These are phyloP conservation scores for Astrephomene gubernaculifera DNA, from an alignment of 139 green algal species.

Conservation along the genomic window DNA sequence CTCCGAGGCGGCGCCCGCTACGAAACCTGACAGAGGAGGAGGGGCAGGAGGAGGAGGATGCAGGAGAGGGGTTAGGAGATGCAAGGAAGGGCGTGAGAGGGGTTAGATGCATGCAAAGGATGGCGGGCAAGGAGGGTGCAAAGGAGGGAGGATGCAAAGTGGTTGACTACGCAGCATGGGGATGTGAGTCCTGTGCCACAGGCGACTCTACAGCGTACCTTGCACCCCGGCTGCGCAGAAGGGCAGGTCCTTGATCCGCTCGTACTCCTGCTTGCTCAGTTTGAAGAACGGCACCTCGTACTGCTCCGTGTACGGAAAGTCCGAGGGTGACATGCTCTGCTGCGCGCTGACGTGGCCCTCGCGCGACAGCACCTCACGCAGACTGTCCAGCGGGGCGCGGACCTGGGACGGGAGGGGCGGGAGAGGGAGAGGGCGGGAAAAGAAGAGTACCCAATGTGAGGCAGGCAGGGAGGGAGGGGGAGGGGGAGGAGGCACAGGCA, in stretches of 20 bases:
- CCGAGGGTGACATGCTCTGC: neutral
- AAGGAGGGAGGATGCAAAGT: too few species aligned
- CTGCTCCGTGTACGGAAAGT: constrained; percentile 1
- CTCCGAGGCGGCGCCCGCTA: constrained; percentile 34
- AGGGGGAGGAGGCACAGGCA: neutral
- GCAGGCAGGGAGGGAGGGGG: neutral
- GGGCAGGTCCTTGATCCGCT: constrained; percentile 10
- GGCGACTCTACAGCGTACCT: neutral
- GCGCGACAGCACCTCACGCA: neutral
- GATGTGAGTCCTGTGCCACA: too few species aligned
- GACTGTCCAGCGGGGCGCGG: constrained; percentile 4
- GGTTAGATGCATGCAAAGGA: too few species aligned
- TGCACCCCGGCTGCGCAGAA: constrained; percentile 38
- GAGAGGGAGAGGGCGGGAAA: neutral
- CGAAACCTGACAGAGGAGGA: neutral
- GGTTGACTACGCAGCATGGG: too few species aligned
- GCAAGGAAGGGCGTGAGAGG: too few species aligned
- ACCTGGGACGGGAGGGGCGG: neutral
- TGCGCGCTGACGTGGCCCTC: constrained; percentile 21
- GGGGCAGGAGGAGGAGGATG: too few species aligned
- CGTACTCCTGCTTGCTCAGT: neutral
- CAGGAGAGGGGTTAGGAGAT: too few species aligned
- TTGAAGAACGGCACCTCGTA: constrained; percentile 30
- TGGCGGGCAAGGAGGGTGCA: too few species aligned
- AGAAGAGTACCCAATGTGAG: too few species aligned